A percentile compares a stretch with the other conserved stretches of the same genome.
phyloP scores from a whole-genome alignment of 768 basidiomycete genomes.

The Mycena crocata region DNA sequence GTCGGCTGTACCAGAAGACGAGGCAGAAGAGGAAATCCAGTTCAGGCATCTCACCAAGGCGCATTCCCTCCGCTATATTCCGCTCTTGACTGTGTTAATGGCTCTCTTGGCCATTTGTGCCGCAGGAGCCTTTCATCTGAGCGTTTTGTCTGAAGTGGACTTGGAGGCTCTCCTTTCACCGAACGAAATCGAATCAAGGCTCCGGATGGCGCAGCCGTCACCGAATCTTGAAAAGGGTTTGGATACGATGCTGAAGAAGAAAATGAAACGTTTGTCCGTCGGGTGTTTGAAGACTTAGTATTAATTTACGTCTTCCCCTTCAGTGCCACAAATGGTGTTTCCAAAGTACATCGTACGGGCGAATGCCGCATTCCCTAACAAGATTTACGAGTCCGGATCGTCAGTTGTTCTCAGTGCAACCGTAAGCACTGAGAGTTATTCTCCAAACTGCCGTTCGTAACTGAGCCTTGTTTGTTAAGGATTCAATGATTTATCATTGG shows the following conservation, averaged over 20 bases:
- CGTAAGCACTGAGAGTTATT: constrained; percentile 1
- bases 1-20: constrained; percentile 4
- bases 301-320: background rate
- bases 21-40: background rate
- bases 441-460: background rate
- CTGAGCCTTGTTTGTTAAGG: constrained; percentile 17
- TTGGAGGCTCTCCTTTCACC: background rate
- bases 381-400: constrained; percentile 10
- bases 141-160: constrained; percentile 3
- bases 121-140: constrained; percentile 20
- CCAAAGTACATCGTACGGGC: constrained; percentile 17
- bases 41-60: background rate
- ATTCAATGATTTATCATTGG: constrained; percentile 37
- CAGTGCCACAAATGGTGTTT: constrained; percentile 25
- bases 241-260: constrained; percentile 16
- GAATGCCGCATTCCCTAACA: constrained; percentile 22
- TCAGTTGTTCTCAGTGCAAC: constrained; percentile 23
- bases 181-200: constrained; percentile 10
- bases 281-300: background rate
- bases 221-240: constrained; percentile 23
- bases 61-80: constrained; percentile 1
- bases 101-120: background rate
- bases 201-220: background rate
- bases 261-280: constrained; percentile 8
- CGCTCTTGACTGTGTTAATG: background rate